Conservation (phyloP, 148 eudicot species). For the Heliamphora exappendiculata region DNA sequence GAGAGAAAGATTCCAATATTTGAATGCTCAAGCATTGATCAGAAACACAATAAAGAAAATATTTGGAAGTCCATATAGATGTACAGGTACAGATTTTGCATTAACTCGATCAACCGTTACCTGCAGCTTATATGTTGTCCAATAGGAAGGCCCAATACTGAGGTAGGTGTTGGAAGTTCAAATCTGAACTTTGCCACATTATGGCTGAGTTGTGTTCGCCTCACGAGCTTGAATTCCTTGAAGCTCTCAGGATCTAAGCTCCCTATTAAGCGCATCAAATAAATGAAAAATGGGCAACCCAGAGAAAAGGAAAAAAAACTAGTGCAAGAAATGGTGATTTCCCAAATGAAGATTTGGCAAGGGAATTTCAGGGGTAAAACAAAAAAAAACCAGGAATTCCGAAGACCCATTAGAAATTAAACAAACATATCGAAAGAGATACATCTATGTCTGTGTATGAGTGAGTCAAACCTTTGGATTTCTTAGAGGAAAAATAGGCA, state of each 20-base stretch:
- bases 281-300: not conserved
- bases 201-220: slow-evolving; percentile 67
- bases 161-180: slow-evolving; percentile 78
- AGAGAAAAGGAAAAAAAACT: not conserved
- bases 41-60: not conserved
- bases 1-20: not conserved
- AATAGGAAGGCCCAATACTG: slow-evolving; percentile 87
- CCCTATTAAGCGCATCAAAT: slow-evolving; percentile 28
- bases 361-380: no score
- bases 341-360: no score
- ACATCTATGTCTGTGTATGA: not conserved
- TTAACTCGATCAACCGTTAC: slow-evolving; percentile 24
- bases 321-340: not conserved
- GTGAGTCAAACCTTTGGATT: slow-evolving; percentile 48
- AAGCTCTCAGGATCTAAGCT: slow-evolving; percentile 78
- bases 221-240: slow-evolving; percentile 82
- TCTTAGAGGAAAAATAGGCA: slow-evolving; percentile 44
- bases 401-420: not conserved
- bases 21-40: not conserved
- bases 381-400: not conserved
- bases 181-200: slow-evolving; percentile 89
- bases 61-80: not conserved
- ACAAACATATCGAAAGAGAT: not conserved
- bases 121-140: slow-evolving; percentile 96
- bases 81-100: not conserved